Conservation (phyloP, 805 yeast species). For the Starmerella davenportii region DNA sequence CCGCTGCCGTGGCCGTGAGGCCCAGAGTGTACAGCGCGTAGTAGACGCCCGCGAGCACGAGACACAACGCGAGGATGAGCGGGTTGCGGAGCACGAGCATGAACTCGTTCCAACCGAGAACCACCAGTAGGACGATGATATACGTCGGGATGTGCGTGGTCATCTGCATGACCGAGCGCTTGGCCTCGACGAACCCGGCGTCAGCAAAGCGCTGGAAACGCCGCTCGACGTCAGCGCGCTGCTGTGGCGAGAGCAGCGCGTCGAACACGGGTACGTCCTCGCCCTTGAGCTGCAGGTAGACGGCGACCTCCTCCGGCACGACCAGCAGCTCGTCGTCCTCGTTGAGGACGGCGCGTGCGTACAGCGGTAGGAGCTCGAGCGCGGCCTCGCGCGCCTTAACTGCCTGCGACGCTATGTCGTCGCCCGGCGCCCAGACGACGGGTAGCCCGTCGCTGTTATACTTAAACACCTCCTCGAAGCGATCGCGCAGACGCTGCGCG, state of each 20-base stretch:
- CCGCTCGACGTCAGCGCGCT: slow-evolving; percentile 37
- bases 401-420: slow-evolving; percentile 53
- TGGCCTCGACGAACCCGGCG: slow-evolving; percentile 68
- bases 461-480: slow-evolving; percentile 66
- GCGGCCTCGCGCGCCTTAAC: slow-evolving; percentile 43
- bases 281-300: slow-evolving; percentile 24
- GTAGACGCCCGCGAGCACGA: slow-evolving; percentile 40
- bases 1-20: slow-evolving; percentile 57
- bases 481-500: slow-evolving; percentile 47
- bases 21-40: slow-evolving; percentile 55
- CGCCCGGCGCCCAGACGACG: slow-evolving; percentile 53
- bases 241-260: slow-evolving; percentile 37
- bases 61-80: slow-evolving; percentile 39
- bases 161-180: slow-evolving; percentile 63
- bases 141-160: slow-evolving; percentile 69
- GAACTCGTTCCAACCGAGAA: slow-evolving; percentile 91
- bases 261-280: slow-evolving; percentile 26
- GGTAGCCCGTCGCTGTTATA: slow-evolving; percentile 76
- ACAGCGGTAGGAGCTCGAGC: slow-evolving; percentile 37
- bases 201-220: slow-evolving; percentile 62
- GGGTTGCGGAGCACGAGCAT: slow-evolving; percentile 79
- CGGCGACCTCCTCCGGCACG: slow-evolving; percentile 41
- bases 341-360: slow-evolving; percentile 32
- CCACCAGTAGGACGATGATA: slow-evolving; percentile 51
- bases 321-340: slow-evolving; percentile 24